Conservation (phyloP, 345 rosid species). For the Populus deltoides region DNA sequence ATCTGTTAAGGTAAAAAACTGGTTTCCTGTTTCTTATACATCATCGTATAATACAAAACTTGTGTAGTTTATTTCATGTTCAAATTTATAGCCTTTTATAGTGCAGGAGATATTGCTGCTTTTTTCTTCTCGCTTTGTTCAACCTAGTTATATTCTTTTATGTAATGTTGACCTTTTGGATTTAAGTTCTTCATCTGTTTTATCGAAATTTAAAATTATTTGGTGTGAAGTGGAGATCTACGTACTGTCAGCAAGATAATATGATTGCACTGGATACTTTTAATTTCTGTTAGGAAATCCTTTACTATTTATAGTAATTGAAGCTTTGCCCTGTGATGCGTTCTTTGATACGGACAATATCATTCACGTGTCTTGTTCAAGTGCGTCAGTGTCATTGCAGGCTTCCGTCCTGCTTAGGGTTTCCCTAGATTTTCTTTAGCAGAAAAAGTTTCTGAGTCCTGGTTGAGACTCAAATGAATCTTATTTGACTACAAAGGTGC, state of each 20-base stretch:
- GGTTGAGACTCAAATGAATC: background rate
- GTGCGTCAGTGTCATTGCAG: background rate
- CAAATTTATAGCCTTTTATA: background rate
- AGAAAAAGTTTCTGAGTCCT: background rate
- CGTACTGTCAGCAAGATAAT: background rate
- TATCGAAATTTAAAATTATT: background rate
- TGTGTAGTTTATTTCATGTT: background rate
- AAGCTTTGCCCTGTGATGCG: background rate
- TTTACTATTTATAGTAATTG: background rate
- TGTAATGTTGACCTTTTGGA: background rate
- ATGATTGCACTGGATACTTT: background rate
- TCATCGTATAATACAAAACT: background rate
- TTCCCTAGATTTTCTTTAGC: background rate
- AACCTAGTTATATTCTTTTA: background rate
- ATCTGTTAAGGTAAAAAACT: slow-evolving; percentile 4
- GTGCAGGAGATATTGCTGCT: background rate
- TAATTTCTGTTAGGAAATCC: background rate
- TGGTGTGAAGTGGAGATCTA: background rate
- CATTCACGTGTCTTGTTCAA: background rate
- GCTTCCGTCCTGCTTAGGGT: background rate
- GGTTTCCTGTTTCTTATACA: background rate
- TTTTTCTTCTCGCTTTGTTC: background rate
- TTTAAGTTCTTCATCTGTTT: background rate
- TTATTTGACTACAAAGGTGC: background rate
- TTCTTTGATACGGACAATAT: background rate